Conservation (phyloP, 495 filamentous ascomycete species). For the Aspergillus mulundensis region DNA sequence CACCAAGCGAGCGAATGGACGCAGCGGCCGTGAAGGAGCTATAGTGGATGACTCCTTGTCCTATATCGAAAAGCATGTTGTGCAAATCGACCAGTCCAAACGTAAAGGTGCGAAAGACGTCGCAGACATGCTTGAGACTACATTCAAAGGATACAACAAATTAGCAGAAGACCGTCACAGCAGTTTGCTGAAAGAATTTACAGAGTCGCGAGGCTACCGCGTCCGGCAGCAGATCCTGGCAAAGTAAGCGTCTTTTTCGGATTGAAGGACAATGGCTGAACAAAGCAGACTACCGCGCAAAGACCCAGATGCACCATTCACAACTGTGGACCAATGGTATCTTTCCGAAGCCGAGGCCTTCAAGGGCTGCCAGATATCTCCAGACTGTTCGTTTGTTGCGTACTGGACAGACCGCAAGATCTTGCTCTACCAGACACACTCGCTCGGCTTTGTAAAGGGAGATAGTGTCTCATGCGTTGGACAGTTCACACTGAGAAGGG, state of each 20-base stretch:
- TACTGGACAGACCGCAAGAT: slow-evolving; percentile 7
- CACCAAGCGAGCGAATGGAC: not conserved
- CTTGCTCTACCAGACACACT: not conserved
- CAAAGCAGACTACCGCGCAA: not conserved
- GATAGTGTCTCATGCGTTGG: not conserved
- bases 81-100: not conserved
- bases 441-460: not conserved
- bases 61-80: not conserved
- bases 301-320: not conserved
- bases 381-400: not conserved
- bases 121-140: not conserved
- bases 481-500: not conserved
- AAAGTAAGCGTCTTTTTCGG: not conserved
- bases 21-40: not conserved
- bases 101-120: not conserved
- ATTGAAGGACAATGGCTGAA: not conserved
- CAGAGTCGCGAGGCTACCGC: not conserved
- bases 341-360: not conserved
- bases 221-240: not conserved
- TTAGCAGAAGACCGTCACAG: not conserved
- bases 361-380: slow-evolving; percentile 3
- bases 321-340: not conserved
- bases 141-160: not conserved
- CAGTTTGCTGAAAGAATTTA: not conserved
- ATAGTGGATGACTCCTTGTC: not conserved